These are phyloP conservation scores for Backusella psychrophila DNA, from an alignment of 192 early-diverging fungal genomes.

Conservation along the genomic window DNA sequence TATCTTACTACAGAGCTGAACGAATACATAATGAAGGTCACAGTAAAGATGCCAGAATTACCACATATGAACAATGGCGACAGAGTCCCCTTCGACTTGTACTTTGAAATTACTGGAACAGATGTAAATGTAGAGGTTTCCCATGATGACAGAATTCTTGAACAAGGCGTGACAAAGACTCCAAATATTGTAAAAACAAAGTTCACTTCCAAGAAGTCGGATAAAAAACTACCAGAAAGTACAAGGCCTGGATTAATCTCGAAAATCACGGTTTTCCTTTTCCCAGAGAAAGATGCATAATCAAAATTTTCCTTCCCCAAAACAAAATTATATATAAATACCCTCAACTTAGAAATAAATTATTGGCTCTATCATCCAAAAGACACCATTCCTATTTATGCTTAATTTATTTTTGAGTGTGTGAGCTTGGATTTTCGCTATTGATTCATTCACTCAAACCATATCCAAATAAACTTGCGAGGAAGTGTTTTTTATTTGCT, in stretches of 20 bases:
- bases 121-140: not conserved
- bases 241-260: too few relatives aligned
- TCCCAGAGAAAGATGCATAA: too few relatives aligned
- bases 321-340: too few relatives aligned
- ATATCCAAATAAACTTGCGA: too few relatives aligned
- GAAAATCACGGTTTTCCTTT: too few relatives aligned
- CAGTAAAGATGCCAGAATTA: not conserved
- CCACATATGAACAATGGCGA: not conserved
- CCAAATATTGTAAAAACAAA: not conserved
- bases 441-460: too few relatives aligned
- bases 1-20: not conserved
- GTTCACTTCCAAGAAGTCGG: not conserved
- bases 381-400: slow-evolving; percentile 95
- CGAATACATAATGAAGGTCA: not conserved
- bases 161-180: not conserved
- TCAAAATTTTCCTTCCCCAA: too few relatives aligned
- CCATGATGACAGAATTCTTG: not conserved
- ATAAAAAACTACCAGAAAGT: too few relatives aligned
- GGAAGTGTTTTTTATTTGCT: too few relatives aligned
- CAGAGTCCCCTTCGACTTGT: not conserved
- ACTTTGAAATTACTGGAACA: not conserved
- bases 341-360: too few relatives aligned
- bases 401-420: slow-evolving; percentile 78
- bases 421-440: too few relatives aligned
- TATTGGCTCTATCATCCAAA: slow-evolving; percentile 72